phyloP scores from a whole-genome alignment of 1,284 basidiomycete species.

The Schizopora paradoxa region DNA sequence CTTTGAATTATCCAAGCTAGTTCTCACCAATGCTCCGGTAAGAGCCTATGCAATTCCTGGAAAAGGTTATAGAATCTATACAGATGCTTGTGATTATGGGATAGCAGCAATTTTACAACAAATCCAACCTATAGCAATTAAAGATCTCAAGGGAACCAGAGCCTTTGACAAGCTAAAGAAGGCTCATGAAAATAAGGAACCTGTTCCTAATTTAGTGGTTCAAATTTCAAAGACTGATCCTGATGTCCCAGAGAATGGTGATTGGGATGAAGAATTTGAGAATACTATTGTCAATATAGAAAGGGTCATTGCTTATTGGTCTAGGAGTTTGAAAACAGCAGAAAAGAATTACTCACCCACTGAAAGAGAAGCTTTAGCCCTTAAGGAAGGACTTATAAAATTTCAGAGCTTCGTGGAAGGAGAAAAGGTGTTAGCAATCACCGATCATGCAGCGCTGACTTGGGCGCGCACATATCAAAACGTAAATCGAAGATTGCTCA shows the following conservation, averaged over 20 bases:
- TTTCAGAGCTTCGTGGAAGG: constrained; percentile 33
- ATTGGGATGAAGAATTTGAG: constrained; percentile 28
- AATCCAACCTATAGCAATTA: constrained; percentile 31
- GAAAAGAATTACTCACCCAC: constrained; percentile 33
- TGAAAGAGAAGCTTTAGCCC: constrained; percentile 32
- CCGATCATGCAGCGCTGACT: constrained; percentile 31
- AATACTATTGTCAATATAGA: constrained; percentile 30
- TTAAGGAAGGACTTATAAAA: constrained; percentile 31
- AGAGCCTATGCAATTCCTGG: constrained; percentile 28
- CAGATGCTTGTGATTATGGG: constrained; percentile 34
- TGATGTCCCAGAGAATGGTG: constrained; percentile 7
- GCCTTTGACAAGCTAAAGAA: constrained; percentile 27
- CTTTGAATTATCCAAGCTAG: constrained; percentile 25
- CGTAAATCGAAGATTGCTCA: constrained; percentile 28
- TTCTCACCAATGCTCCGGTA: constrained; percentile 27
- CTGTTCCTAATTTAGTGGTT: constrained; percentile 13
- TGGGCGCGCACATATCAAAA: constrained; percentile 33
- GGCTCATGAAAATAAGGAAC: constrained; percentile 18
- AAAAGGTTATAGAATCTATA: constrained; percentile 32
- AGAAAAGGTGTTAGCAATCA: constrained; percentile 25
- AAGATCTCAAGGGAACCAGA: constrained; percentile 32
- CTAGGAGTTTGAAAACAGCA: constrained; percentile 26
- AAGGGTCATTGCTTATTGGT: constrained; percentile 33
- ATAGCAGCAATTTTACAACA: constrained; percentile 33
- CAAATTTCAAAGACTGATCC: constrained; percentile 13